Conservation (phyloP, 768 basidiomycete species). For the Tricholoma matsutake region DNA sequence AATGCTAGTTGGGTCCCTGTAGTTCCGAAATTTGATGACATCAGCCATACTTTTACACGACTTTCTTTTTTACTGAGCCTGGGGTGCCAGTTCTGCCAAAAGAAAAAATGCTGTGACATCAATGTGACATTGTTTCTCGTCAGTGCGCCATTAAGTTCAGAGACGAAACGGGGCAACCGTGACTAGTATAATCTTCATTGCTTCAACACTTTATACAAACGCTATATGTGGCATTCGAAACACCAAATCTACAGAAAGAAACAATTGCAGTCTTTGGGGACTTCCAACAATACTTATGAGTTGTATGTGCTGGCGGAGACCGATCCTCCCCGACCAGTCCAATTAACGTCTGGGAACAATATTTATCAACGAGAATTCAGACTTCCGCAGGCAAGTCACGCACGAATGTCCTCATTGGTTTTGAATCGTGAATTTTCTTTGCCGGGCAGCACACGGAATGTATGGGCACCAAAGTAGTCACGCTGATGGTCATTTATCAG, state of each 20-base stretch:
- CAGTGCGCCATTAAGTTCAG: too few species aligned
- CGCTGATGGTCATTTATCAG: constrained; percentile 44
- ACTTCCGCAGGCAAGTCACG: constrained; percentile 30
- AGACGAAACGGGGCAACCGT: too few species aligned
- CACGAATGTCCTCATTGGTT: constrained; percentile 84
- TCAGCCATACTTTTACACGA: too few species aligned
- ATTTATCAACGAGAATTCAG: constrained; percentile 5
- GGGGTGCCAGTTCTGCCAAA: too few species aligned
- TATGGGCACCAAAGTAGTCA: constrained; percentile 99
- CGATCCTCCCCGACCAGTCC: constrained; percentile 97
- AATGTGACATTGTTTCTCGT: too few species aligned
- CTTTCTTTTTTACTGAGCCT: too few species aligned
- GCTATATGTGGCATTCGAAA: neutral
- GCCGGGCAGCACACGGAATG: constrained; percentile 91
- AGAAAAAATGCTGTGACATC: too few species aligned
- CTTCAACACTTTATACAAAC: neutral
- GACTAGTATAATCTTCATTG: too few species aligned
- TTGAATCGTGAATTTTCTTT: constrained; percentile 85
- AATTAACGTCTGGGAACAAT: constrained; percentile 76
- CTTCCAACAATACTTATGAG: constrained; percentile 32
- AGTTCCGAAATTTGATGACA: too few species aligned
- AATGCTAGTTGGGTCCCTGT: too few species aligned
- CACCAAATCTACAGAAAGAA: neutral
- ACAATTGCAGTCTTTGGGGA: constrained; percentile 5
- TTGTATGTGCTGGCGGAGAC: constrained; percentile 88